phyloP scores from a whole-genome alignment of 2,329 filamentous ascomycete genomes.

The Myotisia sp. region DNA sequence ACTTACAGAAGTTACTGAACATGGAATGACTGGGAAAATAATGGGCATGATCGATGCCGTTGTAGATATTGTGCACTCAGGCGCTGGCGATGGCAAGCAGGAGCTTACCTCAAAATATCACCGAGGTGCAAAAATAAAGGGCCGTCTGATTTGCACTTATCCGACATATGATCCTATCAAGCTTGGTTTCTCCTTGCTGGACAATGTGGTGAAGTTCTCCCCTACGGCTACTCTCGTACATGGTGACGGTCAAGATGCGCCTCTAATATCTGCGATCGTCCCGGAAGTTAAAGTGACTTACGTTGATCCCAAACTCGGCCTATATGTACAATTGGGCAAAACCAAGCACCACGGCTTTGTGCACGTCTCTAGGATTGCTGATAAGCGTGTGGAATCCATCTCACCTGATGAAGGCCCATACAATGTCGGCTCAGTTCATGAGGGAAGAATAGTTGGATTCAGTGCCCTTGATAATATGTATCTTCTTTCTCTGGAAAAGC shows the following conservation, averaged over 20 bases:
- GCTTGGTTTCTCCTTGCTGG: conserved; percentile 72
- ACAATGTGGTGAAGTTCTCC: conserved; percentile 61
- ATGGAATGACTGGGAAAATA: conserved; percentile 75
- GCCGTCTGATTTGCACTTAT: conserved; percentile 76
- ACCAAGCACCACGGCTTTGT: conserved; percentile 62
- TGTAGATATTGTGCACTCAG: conserved; percentile 80
- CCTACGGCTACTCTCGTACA: conserved; percentile 17
- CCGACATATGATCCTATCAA: conserved; percentile 65
- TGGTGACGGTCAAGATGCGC: conserved; percentile 33
- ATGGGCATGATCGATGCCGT: conserved; percentile 86
- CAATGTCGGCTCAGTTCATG: conserved; percentile 63
- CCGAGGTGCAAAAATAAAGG: conserved; percentile 69
- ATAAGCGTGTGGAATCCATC: conserved; percentile 74
- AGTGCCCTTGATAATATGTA: conserved; percentile 77
- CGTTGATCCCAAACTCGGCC: conserved; percentile 64
- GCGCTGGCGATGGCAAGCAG: conserved; percentile 52
- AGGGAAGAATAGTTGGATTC: conserved; percentile 70
- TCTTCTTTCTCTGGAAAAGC: conserved; percentile 69
- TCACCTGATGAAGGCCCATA: conserved; percentile 64
- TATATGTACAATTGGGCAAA: conserved; percentile 61
- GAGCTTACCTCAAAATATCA: conserved; percentile 68
- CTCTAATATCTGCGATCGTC: conserved; percentile 51
- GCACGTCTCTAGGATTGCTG: conserved; percentile 83
- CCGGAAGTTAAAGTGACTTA: conserved; percentile 65
- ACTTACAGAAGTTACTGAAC: conserved; percentile 57